Evolutionary conservation across 441 rosid genomes (phyloP), one percentile per base, ranked within the genome.

Genomic region (Corymbia calophylla): DNA sequence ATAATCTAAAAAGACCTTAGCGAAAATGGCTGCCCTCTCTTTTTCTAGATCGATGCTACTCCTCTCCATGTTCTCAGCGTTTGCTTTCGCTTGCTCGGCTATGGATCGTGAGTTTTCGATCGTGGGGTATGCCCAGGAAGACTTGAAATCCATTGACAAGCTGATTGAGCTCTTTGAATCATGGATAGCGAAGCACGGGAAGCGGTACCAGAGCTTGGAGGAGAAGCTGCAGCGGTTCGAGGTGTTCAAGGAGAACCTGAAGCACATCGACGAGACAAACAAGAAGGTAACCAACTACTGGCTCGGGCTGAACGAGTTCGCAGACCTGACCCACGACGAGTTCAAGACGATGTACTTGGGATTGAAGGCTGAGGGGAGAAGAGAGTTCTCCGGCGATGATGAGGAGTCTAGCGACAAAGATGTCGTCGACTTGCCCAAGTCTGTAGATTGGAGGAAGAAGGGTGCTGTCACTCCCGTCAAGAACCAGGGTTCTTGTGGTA

Each of bases 401-500:
- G 92, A 91, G 49, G 95, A 96, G 55, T 95, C 95, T 66, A 87
- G 89, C 88, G 94, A 94, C 51, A 90, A 91, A 58, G 94, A 95
- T 90, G 95, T 95, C 14, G 89, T 44, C 66, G 92, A 90, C 88
- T 89, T 96, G 91, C 99, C 99, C 31, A 96, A 93, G 89, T 95
- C 98, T 29, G 95, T 96, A 27, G 99, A 97, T 87, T 97, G 99
- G 99, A 96, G 99, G 92, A 95, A 96, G 95, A 96, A 95, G 92
- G 98, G 99, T 86, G 98, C 98, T 23, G 99, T 97, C 35, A 87
- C 97, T 53, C 88, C 90, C 7, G 95, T 97, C 90, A 97, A 97
- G 96, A 97, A 97, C 93, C 99, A 97, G 90, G 99, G 99, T 35
- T 96, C 98, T 73, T 96, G 99, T 18, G 98, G 99, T 97, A 93